phyloP scores from a whole-genome alignment of 2,329 filamentous ascomycete genomes.

The Lachnellula cervina region DNA sequence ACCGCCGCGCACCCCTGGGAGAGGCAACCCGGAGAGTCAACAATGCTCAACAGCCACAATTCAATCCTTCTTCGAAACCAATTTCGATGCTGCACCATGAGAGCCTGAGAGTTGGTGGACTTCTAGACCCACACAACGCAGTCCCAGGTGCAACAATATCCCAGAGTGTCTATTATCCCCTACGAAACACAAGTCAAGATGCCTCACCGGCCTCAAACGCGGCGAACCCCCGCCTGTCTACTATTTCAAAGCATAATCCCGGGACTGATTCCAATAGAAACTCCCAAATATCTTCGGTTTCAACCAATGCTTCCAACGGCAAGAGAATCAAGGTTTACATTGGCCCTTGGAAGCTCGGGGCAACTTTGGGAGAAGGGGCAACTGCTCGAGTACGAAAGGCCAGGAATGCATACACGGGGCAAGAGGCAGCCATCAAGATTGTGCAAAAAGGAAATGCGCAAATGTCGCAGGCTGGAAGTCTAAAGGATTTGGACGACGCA shows the following conservation, averaged over 20 bases:
- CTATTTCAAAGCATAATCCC: constrained; percentile 31
- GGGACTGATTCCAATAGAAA: constrained; percentile 33
- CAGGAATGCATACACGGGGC: constrained; percentile 70
- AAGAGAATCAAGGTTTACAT: constrained; percentile 62
- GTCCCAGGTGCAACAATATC: constrained; percentile 8
- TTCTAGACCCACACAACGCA: constrained; percentile 14
- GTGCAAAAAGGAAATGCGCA: constrained; percentile 78
- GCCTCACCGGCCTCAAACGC: constrained; percentile 27
- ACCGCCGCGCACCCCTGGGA: constrained; percentile 29
- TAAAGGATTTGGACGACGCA: constrained; percentile 75
- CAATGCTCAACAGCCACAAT: constrained; percentile 20
- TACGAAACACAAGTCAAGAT: constrained; percentile 13
- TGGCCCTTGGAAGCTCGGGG: constrained; percentile 90
- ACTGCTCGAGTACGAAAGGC: constrained; percentile 85
- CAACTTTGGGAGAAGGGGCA: constrained; percentile 82
- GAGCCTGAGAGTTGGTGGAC: constrained; percentile 19
- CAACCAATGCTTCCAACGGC: constrained; percentile 32
- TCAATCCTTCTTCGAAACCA: constrained; percentile 11
- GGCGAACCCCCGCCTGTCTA: constrained; percentile 32
- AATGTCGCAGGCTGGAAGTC: constrained; percentile 77
- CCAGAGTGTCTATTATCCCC: constrained; percentile 9
- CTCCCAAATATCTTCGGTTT: constrained; percentile 37
- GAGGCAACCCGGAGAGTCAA: constrained; percentile 31
- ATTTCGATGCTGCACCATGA: constrained; percentile 24
- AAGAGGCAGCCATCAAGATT: constrained; percentile 91